Conservation (phyloP, 306 rosid genomes). For the Mimosa bimucronata region DNA sequence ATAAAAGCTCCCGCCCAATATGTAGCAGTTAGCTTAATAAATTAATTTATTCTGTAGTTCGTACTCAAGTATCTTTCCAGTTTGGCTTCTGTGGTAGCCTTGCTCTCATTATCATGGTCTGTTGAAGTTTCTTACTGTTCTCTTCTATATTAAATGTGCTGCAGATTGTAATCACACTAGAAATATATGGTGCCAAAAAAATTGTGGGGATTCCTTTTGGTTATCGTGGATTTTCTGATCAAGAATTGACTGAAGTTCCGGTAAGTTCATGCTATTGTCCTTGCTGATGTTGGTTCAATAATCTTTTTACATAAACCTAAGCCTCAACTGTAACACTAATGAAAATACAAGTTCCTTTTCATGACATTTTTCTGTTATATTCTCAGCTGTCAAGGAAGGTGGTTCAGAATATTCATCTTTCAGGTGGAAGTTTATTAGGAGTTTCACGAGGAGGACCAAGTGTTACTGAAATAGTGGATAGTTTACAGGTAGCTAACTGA, state of each 20-base stretch:
- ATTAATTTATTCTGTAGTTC: constrained; percentile 6
- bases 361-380: constrained; percentile 36
- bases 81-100: constrained; percentile 17
- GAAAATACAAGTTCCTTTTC: constrained; percentile 25
- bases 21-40: background rate
- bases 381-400: constrained; percentile 85
- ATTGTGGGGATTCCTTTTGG: constrained; percentile 98
- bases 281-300: constrained; percentile 30
- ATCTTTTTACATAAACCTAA: constrained; percentile 16
- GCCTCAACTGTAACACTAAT: background rate
- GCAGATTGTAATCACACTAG: constrained; percentile 98
- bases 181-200: constrained; percentile 91
- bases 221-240: constrained; percentile 89
- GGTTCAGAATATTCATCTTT: constrained; percentile 97
- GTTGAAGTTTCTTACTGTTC: constrained; percentile 24
- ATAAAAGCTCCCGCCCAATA: background rate
- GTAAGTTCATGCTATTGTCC: constrained; percentile 52
- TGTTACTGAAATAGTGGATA: constrained; percentile 77
- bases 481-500: constrained; percentile 63
- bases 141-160: constrained; percentile 37
- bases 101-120: constrained; percentile 23
- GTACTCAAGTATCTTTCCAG: constrained; percentile 10
- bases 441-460: constrained; percentile 95
- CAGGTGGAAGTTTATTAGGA: constrained; percentile 99
- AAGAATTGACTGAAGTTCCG: constrained; percentile 78